These are phyloP conservation scores for Hypomyces perniciosus DNA, from an alignment of 2,329 filamentous ascomycete species.

Conservation along the genomic window DNA sequence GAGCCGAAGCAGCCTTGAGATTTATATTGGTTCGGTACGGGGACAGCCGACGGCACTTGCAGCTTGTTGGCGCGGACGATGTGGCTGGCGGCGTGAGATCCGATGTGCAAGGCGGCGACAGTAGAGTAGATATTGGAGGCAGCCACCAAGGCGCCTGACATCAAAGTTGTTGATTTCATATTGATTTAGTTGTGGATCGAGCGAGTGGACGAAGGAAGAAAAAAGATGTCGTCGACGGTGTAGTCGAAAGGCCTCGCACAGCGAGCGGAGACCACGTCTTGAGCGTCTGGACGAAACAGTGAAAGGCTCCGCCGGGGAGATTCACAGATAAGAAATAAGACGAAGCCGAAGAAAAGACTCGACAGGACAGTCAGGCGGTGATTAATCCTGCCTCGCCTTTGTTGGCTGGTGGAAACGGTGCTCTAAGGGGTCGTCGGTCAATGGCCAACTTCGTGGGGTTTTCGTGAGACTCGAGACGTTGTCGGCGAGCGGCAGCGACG, in stretches of 20 bases:
- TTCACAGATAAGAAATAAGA: conserved; percentile 3
- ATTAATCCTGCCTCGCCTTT: neutral
- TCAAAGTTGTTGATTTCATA: conserved; percentile 29
- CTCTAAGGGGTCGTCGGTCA: conserved; percentile 5
- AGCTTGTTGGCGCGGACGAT: conserved; percentile 6
- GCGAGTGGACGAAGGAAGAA: conserved; percentile 15
- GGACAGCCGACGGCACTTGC: conserved; percentile 33
- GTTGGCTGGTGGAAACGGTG: neutral
- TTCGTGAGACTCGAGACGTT: conserved; percentile 1
- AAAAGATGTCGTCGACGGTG: neutral
- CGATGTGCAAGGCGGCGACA: conserved; percentile 14
- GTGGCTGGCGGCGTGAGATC: neutral
- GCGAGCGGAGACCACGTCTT: conserved; percentile 4
- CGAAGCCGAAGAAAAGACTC: neutral
- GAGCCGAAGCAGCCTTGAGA: conserved; percentile 48
- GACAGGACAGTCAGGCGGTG: conserved; percentile 1
- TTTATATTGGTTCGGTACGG: conserved; percentile 32
- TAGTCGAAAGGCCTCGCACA: conserved; percentile 1
- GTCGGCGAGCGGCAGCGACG: conserved; percentile 1
- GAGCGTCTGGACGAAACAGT: conserved; percentile 5
- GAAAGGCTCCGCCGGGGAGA: conserved; percentile 11
- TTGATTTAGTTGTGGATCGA: conserved; percentile 12
- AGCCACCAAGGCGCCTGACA: conserved; percentile 24
- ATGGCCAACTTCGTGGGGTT: conserved; percentile 3
- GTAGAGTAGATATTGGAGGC: conserved; percentile 21